These are phyloP conservation scores for Talaromyces islandicus DNA, from an alignment of 2,329 filamentous ascomycete species.

Conservation along the genomic window DNA sequence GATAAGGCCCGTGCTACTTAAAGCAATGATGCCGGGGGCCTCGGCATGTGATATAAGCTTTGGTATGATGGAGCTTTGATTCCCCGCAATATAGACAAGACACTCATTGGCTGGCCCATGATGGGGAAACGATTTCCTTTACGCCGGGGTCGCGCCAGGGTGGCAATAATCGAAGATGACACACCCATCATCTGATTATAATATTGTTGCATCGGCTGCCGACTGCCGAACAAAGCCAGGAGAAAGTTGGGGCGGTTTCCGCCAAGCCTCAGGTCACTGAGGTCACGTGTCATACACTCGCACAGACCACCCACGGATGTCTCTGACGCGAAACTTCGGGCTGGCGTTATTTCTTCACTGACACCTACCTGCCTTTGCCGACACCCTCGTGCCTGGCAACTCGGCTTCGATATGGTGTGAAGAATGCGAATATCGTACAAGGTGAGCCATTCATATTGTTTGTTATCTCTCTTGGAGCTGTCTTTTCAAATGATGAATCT, in stretches of 20 bases:
- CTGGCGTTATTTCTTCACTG: background rate
- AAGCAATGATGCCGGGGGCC: background rate
- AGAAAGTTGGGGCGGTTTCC: background rate
- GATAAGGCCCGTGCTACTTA: background rate
- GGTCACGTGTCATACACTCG: background rate
- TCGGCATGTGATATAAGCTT: slow-evolving; percentile 10
- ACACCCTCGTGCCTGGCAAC: slow-evolving; percentile 6
- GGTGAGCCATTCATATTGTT: slow-evolving; percentile 5
- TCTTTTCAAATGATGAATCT: slow-evolving; percentile 48
- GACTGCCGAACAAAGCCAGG: background rate
- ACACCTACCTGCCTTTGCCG: background rate
- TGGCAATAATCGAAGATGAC: background rate
- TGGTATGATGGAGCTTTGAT: background rate
- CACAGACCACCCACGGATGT: background rate
- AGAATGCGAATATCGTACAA: slow-evolving; percentile 11
- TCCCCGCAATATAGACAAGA: background rate
- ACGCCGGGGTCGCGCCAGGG: background rate
- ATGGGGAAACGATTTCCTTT: background rate
- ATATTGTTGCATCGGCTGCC: background rate
- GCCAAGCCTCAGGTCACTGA: background rate
- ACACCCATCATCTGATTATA: background rate
- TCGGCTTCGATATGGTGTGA: slow-evolving; percentile 9
- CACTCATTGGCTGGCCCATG: background rate
- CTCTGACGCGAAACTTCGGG: background rate
- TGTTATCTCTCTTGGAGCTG: background rate